Evolutionary conservation across 1,139 yeast genomes (phyloP).

Genomic region (Suhomyces guaymorum): DNA sequence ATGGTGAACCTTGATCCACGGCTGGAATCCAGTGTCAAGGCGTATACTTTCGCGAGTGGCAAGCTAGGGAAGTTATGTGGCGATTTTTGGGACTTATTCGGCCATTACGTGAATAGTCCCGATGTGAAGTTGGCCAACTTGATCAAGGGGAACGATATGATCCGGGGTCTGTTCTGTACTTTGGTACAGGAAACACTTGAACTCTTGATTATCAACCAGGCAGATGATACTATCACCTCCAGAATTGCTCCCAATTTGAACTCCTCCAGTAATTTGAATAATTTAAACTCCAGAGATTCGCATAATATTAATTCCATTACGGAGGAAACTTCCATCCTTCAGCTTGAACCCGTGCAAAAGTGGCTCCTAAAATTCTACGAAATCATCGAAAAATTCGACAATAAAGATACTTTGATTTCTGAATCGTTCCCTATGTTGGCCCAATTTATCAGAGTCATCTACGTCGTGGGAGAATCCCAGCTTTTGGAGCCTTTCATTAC

Average conservation of each 20-base stretch:
- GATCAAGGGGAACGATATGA: neutral
- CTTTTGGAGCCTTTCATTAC: slow-evolving; percentile 22
- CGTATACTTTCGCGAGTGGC: no score
- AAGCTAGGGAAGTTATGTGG: slow-evolving; percentile 17
- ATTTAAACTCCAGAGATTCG: no score
- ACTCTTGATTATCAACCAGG: slow-evolving; percentile 21
- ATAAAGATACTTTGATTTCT: slow-evolving; percentile 6
- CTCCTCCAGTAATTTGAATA: no score
- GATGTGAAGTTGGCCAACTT: slow-evolving; percentile 5
- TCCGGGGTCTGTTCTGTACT: slow-evolving; percentile 8
- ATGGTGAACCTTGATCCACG: no score
- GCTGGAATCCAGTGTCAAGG: no score
- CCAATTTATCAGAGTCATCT: slow-evolving; percentile 24
- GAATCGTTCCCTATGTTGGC: slow-evolving; percentile 22
- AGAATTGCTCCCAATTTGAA: no score
- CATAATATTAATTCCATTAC: no score
- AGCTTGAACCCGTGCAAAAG: slow-evolving; percentile 13
- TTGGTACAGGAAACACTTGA: slow-evolving; percentile 18
- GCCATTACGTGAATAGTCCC: slow-evolving; percentile 5
- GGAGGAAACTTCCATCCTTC: no score
- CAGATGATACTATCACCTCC: no score
- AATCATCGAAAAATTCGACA: slow-evolving; percentile 6
- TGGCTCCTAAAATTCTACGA: slow-evolving; percentile 11
- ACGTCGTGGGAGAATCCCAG: slow-evolving; percentile 27
- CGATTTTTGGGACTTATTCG: slow-evolving; percentile 13